Percentiles rank a stretch among this genome's conserved stretches.
phyloP scores from a whole-genome alignment of 352 stramenopile genomes.

The Thalassiosira exigua region DNA sequence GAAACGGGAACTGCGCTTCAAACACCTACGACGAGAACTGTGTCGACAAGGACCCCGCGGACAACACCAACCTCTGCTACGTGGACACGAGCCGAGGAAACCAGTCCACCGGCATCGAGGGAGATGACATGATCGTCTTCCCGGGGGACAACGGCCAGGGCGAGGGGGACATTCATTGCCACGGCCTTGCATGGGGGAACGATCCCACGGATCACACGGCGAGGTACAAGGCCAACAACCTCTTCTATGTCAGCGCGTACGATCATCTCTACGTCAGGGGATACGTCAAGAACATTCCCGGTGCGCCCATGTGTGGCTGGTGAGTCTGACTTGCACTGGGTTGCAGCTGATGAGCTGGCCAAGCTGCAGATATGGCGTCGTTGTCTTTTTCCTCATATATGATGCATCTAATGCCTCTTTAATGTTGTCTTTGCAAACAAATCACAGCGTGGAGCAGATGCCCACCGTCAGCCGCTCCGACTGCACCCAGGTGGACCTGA shows the following conservation, averaged over 20 bases:
- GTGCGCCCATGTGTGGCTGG: constrained; percentile 67
- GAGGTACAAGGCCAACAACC: constrained; percentile 65
- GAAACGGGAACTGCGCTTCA: constrained; percentile 66
- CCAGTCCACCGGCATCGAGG: constrained; percentile 2
- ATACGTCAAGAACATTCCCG: constrained; percentile 72
- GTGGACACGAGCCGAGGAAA: constrained; percentile 29
- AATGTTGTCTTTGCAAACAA: not conserved
- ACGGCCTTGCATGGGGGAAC: constrained; percentile 69
- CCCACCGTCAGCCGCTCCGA: constrained; percentile 53
- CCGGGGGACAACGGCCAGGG: constrained; percentile 27
- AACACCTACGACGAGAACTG: constrained; percentile 61
- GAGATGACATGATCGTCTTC: constrained; percentile 1
- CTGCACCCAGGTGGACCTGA: constrained; percentile 59
- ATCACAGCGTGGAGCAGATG: constrained; percentile 53
- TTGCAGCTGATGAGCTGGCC: no score
- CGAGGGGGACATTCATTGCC: constrained; percentile 71
- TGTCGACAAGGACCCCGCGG: constrained; percentile 59
- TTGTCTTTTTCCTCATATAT: not conserved
- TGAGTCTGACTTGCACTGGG: constrained; percentile 39
- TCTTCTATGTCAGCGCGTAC: constrained; percentile 78
- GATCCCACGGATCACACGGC: constrained; percentile 28
- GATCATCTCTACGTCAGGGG: constrained; percentile 74
- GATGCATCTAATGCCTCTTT: no score
- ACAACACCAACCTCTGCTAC: constrained; percentile 74
- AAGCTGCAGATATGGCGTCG: no score